Base-by-base conservation (phyloP, 208 protist genomes). In the Acanthamoeba quina region DNA sequence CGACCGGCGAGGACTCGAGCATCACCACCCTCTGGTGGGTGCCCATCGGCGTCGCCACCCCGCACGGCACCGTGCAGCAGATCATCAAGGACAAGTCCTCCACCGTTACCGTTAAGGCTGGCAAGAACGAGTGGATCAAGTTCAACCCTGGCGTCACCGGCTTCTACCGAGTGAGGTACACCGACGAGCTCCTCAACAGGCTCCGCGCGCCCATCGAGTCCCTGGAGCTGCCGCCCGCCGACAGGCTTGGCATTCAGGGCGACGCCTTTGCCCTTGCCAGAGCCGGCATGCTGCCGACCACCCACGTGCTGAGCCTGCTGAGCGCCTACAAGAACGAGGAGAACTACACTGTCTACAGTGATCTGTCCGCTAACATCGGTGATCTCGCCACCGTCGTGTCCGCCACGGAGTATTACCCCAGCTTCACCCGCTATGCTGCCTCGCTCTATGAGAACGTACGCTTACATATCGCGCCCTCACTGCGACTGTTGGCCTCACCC, bases 181-280 rank as follows among this genome's bases (percentile, higher is more conserved):
- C 52, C 88, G 47, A 92, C 41, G n/a, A 92, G 64, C 64, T 94
- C 11, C 64, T 94, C 31, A 49, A 54, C 15, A 19, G 49, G 19
- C 90, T 94, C 31, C 68, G 76, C 47, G 41, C 41, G 70, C 90
- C 90, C n/a, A 88, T 94, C 58, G 52, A 88, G 41, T 82, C 62
- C 3, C 74, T 82, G 10, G 49, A 58, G 54, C 54, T 94, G 11
- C 29, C 90, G 0, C 37, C 90, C 21, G 74, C 62, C 41, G 91
- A 94, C 37, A 34, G 88, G 29, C 52, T 78, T 4, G 88, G 88
- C 88, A 70, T 94, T 19, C 91, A 94, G 91, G 62, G 78, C 60
- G 91, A 94, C 58, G 60, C 78, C 10, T 94, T 94, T 89, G 91
- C 91, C 19, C 58, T 94, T 47, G 70, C 91, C 34, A n/a, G 54